A percentile compares a stretch with the other conserved stretches of the same genome.
phyloP scores from a whole-genome alignment of 164 flowering plant species.

The Tetracentron sinense region DNA sequence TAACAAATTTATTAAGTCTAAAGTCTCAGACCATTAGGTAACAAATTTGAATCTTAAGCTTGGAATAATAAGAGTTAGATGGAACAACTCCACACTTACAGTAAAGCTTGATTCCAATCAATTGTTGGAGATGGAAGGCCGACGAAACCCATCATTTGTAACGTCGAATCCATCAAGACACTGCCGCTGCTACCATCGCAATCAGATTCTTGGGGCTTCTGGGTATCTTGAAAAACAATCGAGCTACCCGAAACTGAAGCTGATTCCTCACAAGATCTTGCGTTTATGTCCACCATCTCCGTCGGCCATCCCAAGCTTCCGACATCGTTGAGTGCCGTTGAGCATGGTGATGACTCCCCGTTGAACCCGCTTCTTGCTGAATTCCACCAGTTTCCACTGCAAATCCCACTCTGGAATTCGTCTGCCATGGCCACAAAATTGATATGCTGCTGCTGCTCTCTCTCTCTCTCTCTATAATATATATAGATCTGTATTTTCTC shows the following conservation, averaged over 20 bases:
- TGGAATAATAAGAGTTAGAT: background rate
- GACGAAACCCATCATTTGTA: slow-evolving; percentile 46
- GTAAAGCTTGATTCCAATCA: slow-evolving; percentile 49
- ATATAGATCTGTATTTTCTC: no score
- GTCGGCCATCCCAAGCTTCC: slow-evolving; percentile 38
- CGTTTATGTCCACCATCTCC: no score
- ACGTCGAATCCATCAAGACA: slow-evolving; percentile 38
- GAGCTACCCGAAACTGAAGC: slow-evolving; percentile 31
- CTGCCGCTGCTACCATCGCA: slow-evolving; percentile 20
- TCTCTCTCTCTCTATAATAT: background rate
- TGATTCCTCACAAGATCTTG: slow-evolving; percentile 32
- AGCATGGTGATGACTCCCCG: slow-evolving; percentile 39
- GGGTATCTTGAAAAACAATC: slow-evolving; percentile 27
- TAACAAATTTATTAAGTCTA: no score
- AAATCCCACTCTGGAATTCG: slow-evolving; percentile 33
- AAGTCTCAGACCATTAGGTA: background rate
- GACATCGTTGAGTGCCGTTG: slow-evolving; percentile 27
- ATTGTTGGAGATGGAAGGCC: slow-evolving; percentile 36
- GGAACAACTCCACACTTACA: slow-evolving; percentile 38
- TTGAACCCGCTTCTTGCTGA: slow-evolving; percentile 22
- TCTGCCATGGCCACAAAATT: slow-evolving; percentile 40
- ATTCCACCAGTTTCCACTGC: slow-evolving; percentile 61
- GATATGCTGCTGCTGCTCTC: background rate
- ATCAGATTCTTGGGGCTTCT: slow-evolving; percentile 31
- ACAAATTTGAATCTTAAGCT: background rate